Base-by-base conservation (phyloP, 2,329 filamentous ascomycete genomes). In the Aureobasidium subglaciale region DNA sequence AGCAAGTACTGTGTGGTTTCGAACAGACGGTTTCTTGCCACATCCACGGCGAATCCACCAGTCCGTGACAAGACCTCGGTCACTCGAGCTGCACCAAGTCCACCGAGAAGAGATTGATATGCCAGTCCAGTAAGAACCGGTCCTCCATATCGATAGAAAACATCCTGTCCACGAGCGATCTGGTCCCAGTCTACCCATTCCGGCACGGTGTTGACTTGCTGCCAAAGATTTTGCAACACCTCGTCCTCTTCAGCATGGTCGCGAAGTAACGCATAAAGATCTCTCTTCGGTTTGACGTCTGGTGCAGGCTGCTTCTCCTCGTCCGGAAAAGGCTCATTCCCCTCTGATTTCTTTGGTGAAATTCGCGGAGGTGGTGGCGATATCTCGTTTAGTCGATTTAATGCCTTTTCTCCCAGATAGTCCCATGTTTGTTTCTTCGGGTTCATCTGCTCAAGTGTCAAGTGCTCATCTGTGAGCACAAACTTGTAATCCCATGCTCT, bases 171-270 rank as follows among this genome's bases (percentile, higher is more conserved):
- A 63, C 87, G 76, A 58, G 78, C 75, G 56, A 92, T 85, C 65
- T 90, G 86, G 2, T 79, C 78, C 87, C 86, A 91, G 65, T 90
- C 82, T 2, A 91, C 87, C 86, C 87, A 91, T 1, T 79, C 74
- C 0, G 87, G 88, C 4, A 89, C 70, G 0, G 78, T 83, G 56
- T 82, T 85, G 56, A 87, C 75, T 64, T 90, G 76, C 0, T 70
- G 67, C 87, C 87, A 91, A 8, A 92, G 71, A 54, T 78, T 62
- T 7, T 67, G 63, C 20, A 84, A 71, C 35, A 80, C 78, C 22
- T 78, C 71, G 62, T 91, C 80, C 5, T 75, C 72, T 2, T 71
- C 66, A 9, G 76, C 73, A 66, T 90, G 75, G 5, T 85, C 75
- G 62, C 75, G 71, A 1, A 92, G 70, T 8, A 89, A 68, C 10